Evolutionary conservation across 2,329 filamentous ascomycete species (phyloP), one percentile per base, ranked within the genome.

Genomic region (Xylariaceae sp.): DNA sequence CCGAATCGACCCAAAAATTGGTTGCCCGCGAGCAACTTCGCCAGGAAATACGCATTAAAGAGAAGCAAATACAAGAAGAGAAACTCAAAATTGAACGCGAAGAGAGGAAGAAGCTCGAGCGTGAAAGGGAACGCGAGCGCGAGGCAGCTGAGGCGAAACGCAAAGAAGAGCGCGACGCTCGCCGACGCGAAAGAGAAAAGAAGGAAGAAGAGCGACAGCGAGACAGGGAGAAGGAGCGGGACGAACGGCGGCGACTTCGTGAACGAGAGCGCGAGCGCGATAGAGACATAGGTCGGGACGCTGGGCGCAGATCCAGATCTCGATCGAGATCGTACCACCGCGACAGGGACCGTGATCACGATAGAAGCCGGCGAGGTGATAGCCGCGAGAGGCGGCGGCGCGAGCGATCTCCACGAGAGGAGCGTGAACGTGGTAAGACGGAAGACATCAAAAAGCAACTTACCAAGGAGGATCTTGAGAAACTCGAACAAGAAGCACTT

Each of bases 11-110:
- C 8, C 77, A 76, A 5, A 83, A 85, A 53, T 78, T 82, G 39
- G 78, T 80, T 7, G 82, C 86, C 57, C 82, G 88, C 9, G 84
- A 87, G 62, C 80, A 80, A 39, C 77, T 85, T 8, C 80, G 85
- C 57, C 82, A 86, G 51, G 83, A 87, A 65, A 75, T 86, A 15
- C 78, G 81, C 55, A 78, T 78, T 50, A 81, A 84, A 64, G 82
- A 87, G 63, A 78, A 78, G 17, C 82, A 83, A 57, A 82, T 84
- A 39, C 80, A 87, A 57, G 85, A 83, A 68, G 83, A 87, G 71
- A 85, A 85, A 68, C 77, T 77, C 34, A 79, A 81, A 56, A 82
- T 85, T 49, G 81, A 82, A 47, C 77, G 76, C 30, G 81, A 86
- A 69, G 80, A 83, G 73, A 80, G 80, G 41, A 80, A 79, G 67